phyloP scores from a whole-genome alignment of 2,329 filamentous ascomycete species.

The Macrophomina pseudophaseolina region DNA sequence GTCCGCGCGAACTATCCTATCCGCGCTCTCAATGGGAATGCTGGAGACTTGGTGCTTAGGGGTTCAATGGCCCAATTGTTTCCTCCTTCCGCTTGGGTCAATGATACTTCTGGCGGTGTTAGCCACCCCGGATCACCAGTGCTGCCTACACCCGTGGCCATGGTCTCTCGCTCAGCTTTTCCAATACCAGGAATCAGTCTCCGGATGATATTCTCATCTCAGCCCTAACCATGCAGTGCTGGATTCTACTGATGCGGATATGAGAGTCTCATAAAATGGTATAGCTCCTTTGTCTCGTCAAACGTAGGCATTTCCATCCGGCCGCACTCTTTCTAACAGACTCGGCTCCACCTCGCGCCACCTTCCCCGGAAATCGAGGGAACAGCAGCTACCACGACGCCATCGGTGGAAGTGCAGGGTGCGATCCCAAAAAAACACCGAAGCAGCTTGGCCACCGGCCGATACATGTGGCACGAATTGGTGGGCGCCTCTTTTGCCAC shows the following conservation, averaged over 20 bases:
- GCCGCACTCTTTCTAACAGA: too few species aligned
- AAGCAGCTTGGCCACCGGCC: too few species aligned
- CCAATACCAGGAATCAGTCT: background rate
- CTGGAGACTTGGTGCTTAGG: background rate
- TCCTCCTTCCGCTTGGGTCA: conserved; percentile 20
- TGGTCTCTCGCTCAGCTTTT: conserved; percentile 1
- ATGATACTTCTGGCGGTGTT: conserved; percentile 9
- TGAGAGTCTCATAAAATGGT: background rate
- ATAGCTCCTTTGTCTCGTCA: background rate
- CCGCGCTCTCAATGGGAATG: background rate
- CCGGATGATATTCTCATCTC: conserved; percentile 11
- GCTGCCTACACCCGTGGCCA: conserved; percentile 14
- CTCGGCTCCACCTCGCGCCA: too few species aligned
- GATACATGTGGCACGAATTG: background rate
- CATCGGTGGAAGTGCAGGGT: too few species aligned
- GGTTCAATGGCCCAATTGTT: background rate
- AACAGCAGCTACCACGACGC: too few species aligned
- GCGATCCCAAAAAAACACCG: too few species aligned
- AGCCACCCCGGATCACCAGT: conserved; percentile 14
- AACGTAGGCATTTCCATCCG: too few species aligned
- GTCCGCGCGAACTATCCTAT: background rate
- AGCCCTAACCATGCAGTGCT: background rate
- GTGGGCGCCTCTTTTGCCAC: background rate
- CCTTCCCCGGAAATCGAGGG: too few species aligned
- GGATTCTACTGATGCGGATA: background rate